phyloP scores from a whole-genome alignment of 2,329 filamentous ascomycete genomes.

The Xylaria sp. region DNA sequence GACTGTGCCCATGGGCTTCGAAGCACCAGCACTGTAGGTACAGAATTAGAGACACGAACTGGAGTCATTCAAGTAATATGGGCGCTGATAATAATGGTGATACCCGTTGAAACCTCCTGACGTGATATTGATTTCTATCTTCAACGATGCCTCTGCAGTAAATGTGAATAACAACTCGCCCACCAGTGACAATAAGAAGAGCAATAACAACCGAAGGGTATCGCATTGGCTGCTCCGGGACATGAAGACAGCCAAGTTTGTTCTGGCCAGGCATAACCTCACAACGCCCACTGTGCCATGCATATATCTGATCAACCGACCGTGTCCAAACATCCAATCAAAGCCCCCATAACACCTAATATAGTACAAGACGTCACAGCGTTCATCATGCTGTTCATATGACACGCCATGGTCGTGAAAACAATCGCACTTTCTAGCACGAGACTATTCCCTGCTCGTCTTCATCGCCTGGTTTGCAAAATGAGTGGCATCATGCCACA shows the following conservation, averaged over 20 bases:
- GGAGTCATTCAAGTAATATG: background rate
- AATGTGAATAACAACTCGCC: background rate
- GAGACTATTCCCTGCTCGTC: constrained; percentile 34
- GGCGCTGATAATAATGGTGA: background rate
- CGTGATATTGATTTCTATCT: background rate
- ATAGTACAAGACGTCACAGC: constrained; percentile 29
- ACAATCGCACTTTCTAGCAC: constrained; percentile 6
- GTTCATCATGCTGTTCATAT: constrained; percentile 4
- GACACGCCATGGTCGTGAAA: constrained; percentile 18
- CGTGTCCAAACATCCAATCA: constrained; percentile 14
- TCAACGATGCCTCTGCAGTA: background rate
- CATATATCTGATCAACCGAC: constrained; percentile 13
- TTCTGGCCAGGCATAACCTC: constrained; percentile 8
- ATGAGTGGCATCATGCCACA: constrained; percentile 45
- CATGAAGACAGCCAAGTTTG: constrained; percentile 14
- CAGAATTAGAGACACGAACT: background rate
- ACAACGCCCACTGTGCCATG: constrained; percentile 33
- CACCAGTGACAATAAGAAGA: background rate
- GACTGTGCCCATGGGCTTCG: no score
- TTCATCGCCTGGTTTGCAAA: constrained; percentile 46
- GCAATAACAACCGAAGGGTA: constrained; percentile 30
- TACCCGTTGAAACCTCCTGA: background rate
- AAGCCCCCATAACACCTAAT: constrained; percentile 18
- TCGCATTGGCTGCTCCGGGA: constrained; percentile 22
- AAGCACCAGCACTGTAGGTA: background rate